A percentile compares a stretch with the other conserved stretches of the same genome.
Conservation (phyloP, 164 flowering plant species). For the Protea cynaroides region DNA sequence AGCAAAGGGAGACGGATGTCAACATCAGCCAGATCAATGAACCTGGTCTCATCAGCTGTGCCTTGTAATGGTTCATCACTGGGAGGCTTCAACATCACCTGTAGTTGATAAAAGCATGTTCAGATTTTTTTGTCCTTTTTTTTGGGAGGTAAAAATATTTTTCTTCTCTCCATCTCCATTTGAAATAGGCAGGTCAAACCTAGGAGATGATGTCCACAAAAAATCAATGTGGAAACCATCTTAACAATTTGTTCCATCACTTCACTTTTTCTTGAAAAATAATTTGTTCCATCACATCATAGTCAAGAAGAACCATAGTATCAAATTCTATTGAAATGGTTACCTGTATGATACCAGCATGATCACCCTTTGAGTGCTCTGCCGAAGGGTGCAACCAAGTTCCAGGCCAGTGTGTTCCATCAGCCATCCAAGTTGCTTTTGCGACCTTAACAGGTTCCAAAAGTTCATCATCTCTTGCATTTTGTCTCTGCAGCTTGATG, state of each 20-base stretch:
- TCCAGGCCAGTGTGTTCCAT: slow-evolving; percentile 92
- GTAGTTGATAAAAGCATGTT: slow-evolving; percentile 12
- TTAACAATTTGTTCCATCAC: background rate
- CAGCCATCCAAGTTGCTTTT: slow-evolving; percentile 94
- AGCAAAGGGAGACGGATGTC: slow-evolving; percentile 84
- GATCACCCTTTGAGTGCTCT: slow-evolving; percentile 77
- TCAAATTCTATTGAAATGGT: background rate
- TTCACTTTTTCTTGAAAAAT: too few relatives aligned
- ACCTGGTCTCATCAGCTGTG: slow-evolving; percentile 23
- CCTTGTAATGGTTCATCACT: slow-evolving; percentile 63
- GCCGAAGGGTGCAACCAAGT: slow-evolving; percentile 55
- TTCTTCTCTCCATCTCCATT: background rate
- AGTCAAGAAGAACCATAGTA: too few relatives aligned
- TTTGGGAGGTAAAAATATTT: background rate
- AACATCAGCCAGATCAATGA: slow-evolving; percentile 46
- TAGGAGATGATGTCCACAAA: background rate
- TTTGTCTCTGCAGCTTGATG: slow-evolving; percentile 52
- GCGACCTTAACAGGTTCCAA: slow-evolving; percentile 40
- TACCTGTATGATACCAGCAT: slow-evolving; percentile 89
- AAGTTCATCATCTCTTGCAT: slow-evolving; percentile 36
- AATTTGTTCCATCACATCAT: background rate
- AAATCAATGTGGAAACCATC: background rate
- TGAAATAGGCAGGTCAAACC: background rate
- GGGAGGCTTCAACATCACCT: slow-evolving; percentile 89
- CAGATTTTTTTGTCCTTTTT: too few relatives aligned